Conservation (phyloP, 2,329 filamentous ascomycete genomes). For the Coniochaeta sp. region DNA sequence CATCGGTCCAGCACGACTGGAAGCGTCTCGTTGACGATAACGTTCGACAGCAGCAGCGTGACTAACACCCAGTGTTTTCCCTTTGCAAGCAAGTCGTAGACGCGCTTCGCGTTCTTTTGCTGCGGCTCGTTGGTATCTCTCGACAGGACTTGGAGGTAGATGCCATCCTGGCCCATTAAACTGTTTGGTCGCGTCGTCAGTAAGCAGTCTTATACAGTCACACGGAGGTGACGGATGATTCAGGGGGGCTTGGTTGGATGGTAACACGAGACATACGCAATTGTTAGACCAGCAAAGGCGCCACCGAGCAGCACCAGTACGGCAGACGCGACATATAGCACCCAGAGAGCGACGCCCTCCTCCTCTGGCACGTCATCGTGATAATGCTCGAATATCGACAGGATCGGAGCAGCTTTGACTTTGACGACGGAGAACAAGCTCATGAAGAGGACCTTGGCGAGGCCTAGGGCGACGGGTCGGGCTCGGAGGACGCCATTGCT, state of each 20-base stretch:
- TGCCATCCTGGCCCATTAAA: constrained; percentile 74
- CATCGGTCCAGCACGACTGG: constrained; percentile 93
- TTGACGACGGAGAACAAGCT: constrained; percentile 41
- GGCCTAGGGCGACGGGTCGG: constrained; percentile 28
- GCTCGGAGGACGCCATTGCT: constrained; percentile 15
- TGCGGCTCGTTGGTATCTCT: constrained; percentile 80
- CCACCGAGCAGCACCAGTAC: constrained; percentile 81
- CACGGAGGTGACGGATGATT: not conserved
- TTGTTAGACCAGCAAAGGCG: constrained; percentile 90
- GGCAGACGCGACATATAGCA: constrained; percentile 73
- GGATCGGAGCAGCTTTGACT: constrained; percentile 41
- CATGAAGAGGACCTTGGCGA: constrained; percentile 43
- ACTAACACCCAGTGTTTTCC: constrained; percentile 99
- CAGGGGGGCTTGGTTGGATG: not conserved
- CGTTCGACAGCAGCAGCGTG: constrained; percentile 87
- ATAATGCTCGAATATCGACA: constrained; percentile 22
- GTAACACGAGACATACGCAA: constrained; percentile 52
- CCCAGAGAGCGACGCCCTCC: constrained; percentile 64
- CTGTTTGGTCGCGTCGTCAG: constrained; percentile 21
- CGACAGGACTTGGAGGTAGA: constrained; percentile 92
- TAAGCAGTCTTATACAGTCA: not conserved
- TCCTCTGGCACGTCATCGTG: constrained; percentile 41
- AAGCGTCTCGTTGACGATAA: constrained; percentile 95
- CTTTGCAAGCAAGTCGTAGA: constrained; percentile 70
- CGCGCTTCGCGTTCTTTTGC: constrained; percentile 74